Conservation (phyloP, 78 protist species). For the Anaeramoeba flamelloides region DNA sequence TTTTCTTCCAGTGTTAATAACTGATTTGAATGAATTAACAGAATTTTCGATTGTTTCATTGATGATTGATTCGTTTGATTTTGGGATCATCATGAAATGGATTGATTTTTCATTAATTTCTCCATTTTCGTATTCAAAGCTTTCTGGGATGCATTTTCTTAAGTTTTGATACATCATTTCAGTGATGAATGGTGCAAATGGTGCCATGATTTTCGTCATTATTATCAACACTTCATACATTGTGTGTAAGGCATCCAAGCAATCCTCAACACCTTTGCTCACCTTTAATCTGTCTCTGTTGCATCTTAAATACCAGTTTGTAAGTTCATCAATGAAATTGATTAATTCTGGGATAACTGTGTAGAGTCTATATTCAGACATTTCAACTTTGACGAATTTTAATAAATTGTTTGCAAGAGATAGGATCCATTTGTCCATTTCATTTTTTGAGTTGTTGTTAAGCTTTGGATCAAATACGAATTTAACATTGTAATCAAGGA, state of each 20-base stretch:
- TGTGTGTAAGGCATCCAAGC: slow-evolving; percentile 30
- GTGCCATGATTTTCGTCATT: slow-evolving; percentile 70
- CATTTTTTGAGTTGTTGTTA: no score
- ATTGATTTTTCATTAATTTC: no score
- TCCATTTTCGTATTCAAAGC: no score
- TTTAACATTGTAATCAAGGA: no score
- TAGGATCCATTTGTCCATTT: no score
- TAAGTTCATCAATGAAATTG: slow-evolving; percentile 59
- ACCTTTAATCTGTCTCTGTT: slow-evolving; percentile 62
- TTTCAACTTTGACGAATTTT: slow-evolving; percentile 59
- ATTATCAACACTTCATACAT: slow-evolving; percentile 61
- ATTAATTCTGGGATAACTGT: slow-evolving; percentile 86
- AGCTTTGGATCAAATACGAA: no score
- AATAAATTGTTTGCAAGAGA: no score
- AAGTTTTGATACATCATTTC: slow-evolving; percentile 81
- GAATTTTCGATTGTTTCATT: slow-evolving; percentile 39
- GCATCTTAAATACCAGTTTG: slow-evolving; percentile 90
- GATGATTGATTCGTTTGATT: slow-evolving; percentile 20
- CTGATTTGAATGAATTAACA: slow-evolving; percentile 57
- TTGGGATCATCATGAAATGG: slow-evolving; percentile 58
- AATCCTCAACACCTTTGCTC: slow-evolving; percentile 36
- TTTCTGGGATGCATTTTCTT: slow-evolving; percentile 25
- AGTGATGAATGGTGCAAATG: slow-evolving; percentile 95
- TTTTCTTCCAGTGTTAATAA: slow-evolving; percentile 52
- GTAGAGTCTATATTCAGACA: slow-evolving; percentile 90